Evolutionary conservation across 495 filamentous ascomycete species (phyloP).

Genomic region (Penicillium riverlandense): DNA sequence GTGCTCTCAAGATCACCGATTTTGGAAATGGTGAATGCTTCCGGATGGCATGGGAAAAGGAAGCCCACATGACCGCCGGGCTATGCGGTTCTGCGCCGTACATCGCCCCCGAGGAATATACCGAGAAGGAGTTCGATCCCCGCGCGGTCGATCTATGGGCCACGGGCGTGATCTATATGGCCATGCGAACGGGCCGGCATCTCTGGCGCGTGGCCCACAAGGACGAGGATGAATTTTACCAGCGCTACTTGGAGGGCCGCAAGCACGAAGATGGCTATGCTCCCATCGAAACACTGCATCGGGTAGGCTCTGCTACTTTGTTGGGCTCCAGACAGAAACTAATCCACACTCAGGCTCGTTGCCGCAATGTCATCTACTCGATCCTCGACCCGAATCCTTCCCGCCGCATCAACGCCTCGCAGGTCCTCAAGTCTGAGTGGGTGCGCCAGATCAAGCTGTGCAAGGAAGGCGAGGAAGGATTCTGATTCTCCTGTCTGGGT

Average conservation of each 20-base stretch:
- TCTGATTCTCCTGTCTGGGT: conserved; percentile 28
- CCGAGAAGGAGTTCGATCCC: conserved; percentile 91
- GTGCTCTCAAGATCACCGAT: conserved; percentile 96
- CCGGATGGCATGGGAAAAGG: conserved; percentile 98
- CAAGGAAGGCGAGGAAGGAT: conserved; percentile 90
- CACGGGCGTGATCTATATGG: conserved; percentile 98
- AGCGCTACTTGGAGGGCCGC: conserved; percentile 83
- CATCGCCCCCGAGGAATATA: conserved; percentile 95
- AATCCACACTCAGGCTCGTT: conserved; percentile 66
- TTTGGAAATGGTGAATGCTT: conserved; percentile 99
- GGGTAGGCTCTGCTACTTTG: conserved; percentile 56
- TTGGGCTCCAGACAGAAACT: conserved; percentile 18
- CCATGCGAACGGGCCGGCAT: conserved; percentile 94
- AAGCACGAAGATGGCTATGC: conserved; percentile 91
- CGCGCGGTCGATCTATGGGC: conserved; percentile 97
- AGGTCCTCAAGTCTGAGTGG: conserved; percentile 98
- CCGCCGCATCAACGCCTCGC: conserved; percentile 89
- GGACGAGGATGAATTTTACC: conserved; percentile 96
- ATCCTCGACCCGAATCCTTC: conserved; percentile 90
- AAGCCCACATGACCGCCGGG: conserved; percentile 95
- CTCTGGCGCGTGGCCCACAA: conserved; percentile 93
- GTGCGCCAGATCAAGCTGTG: conserved; percentile 93
- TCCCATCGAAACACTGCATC: conserved; percentile 90
- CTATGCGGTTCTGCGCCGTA: conserved; percentile 95
- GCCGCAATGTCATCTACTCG: conserved; percentile 97